Evolutionary conservation across 768 basidiomycete species (phyloP).

Genomic region (Naganishia kalamii): DNA sequence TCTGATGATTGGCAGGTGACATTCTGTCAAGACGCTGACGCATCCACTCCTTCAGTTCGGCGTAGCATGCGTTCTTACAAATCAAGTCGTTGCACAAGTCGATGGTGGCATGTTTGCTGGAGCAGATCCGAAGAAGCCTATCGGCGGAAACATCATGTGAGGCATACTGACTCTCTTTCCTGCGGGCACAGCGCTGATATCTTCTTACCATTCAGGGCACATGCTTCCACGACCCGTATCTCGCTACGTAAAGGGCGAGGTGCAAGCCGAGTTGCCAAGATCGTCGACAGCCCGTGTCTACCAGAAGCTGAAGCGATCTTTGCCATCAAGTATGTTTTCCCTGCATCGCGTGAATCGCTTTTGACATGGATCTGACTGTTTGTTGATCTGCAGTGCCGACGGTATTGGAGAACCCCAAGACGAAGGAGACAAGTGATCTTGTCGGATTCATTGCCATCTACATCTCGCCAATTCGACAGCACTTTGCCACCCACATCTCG

Average conservation of each 20-base stretch:
- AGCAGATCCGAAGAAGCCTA: constrained; percentile 92
- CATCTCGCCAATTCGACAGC: no score
- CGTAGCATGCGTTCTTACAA: constrained; percentile 92
- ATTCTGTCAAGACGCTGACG: not conserved
- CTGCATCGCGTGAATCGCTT: not conserved
- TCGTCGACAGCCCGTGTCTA: constrained; percentile 94
- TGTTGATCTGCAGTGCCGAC: constrained; percentile 54
- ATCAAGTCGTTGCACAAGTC: constrained; percentile 99
- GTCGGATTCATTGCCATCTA: no score
- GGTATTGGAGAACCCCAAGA: constrained; percentile 95
- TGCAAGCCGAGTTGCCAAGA: constrained; percentile 86
- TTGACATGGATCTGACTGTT: constrained; percentile 14
- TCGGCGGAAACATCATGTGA: constrained; percentile 69
- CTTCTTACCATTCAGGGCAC: constrained; percentile 53
- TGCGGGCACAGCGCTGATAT: not conserved
- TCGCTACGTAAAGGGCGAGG: constrained; percentile 89
- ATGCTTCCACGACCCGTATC: constrained; percentile 91
- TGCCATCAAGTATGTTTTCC: constrained; percentile 58
- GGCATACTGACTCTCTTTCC: constrained; percentile 2
- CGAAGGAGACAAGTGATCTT: constrained; percentile 48
- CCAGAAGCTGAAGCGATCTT: constrained; percentile 95
- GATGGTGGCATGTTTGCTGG: constrained; percentile 87
- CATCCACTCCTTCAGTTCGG: constrained; percentile 73
- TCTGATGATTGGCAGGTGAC: not conserved
- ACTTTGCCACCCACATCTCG: no score